Conservation (phyloP, 768 basidiomycete genomes). For the Galerina sulciceps region DNA sequence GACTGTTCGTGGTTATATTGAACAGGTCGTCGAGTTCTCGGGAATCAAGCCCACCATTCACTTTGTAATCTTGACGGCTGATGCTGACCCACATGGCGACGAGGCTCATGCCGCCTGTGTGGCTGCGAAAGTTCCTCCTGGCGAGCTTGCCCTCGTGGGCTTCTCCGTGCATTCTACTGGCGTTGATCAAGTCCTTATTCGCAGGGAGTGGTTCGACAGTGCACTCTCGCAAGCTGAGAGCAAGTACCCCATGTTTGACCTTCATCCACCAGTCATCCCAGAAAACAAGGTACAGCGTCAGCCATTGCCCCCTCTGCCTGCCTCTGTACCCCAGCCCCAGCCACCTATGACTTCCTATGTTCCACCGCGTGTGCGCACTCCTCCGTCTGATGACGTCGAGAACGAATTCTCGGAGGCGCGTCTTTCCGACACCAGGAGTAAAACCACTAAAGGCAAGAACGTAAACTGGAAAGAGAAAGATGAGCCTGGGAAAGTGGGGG, state of each 20-base stretch:
- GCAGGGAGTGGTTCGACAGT: conserved; percentile 84
- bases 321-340: conserved; percentile 21
- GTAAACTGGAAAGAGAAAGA: conserved; percentile 66
- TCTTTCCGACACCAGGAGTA: conserved; percentile 46
- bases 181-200: conserved; percentile 86
- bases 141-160: conserved; percentile 80
- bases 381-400: conserved; percentile 77
- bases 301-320: conserved; percentile 24
- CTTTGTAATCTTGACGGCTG: conserved; percentile 85
- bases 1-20: conserved; percentile 66
- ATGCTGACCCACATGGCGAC: conserved; percentile 81
- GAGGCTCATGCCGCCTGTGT: conserved; percentile 85
- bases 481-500: conserved; percentile 32
- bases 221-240: conserved; percentile 58
- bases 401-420: conserved; percentile 69
- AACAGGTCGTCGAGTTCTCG: conserved; percentile 82
- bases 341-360: conserved; percentile 23
- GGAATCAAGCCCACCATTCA: conserved; percentile 88
- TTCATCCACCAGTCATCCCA: conserved; percentile 17
- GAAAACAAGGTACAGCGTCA: conserved; percentile 31
- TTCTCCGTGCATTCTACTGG: conserved; percentile 91
- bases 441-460: conserved; percentile 56
- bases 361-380: conserved; percentile 60
- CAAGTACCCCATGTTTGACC: conserved; percentile 64
- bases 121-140: conserved; percentile 77